Conservation (phyloP, 768 basidiomycete species). For the Auriscalpium vulgare region DNA sequence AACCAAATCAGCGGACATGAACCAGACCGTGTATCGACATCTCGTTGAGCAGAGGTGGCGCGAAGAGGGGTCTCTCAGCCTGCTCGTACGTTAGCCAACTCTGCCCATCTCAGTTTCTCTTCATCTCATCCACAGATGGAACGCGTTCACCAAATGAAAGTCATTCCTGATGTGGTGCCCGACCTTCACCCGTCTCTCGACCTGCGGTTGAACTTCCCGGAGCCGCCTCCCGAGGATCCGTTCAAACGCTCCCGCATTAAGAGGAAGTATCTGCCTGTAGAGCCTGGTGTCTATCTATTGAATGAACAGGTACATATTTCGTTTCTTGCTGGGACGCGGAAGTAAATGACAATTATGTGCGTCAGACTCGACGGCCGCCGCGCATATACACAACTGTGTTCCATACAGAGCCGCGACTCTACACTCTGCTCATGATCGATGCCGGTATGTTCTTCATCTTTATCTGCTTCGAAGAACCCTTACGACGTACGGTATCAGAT, state of each 20-base stretch:
- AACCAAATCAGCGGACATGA: constrained; percentile 48
- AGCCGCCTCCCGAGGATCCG: constrained; percentile 21
- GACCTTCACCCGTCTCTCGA: constrained; percentile 66
- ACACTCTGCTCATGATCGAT: constrained; percentile 87
- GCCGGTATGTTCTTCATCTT: constrained; percentile 43
- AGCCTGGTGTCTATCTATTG: constrained; percentile 61
- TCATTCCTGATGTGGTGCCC: constrained; percentile 82
- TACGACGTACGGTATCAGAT: constrained; percentile 35
- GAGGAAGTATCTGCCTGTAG: constrained; percentile 36
- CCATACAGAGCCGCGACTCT: constrained; percentile 71
- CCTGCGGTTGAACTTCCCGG: constrained; percentile 55
- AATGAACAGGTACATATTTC: constrained; percentile 57
- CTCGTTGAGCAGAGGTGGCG: constrained; percentile 82
- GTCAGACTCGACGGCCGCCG: constrained; percentile 59
- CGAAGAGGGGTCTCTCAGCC: constrained; percentile 73
- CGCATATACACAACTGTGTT: constrained; percentile 67
- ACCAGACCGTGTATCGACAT: constrained; percentile 65
- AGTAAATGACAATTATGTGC: background rate
- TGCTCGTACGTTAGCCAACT: constrained; percentile 47
- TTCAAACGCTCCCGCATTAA: constrained; percentile 20
- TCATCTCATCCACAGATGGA: constrained; percentile 62
- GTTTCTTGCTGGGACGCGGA: background rate
- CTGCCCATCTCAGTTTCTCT: background rate
- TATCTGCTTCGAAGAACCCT: too few species aligned
- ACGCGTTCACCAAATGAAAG: constrained; percentile 83